Evolutionary conservation across 2,329 filamentous ascomycete species (phyloP).

Genomic region (Pestalotiopsis sp.): DNA sequence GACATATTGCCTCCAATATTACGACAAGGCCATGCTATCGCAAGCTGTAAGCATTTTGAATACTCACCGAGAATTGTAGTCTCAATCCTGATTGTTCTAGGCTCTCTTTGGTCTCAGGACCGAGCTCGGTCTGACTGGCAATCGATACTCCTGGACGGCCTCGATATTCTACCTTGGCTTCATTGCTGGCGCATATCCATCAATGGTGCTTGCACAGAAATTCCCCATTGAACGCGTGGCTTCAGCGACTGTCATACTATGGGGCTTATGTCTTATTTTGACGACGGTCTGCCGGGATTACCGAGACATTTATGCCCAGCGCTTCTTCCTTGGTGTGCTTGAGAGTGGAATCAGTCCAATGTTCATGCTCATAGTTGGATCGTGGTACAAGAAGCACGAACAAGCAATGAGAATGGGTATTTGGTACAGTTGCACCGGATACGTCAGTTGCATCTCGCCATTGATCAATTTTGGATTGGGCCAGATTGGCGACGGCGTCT

Average conservation of each 20-base stretch:
- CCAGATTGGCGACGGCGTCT: slow-evolving; percentile 40
- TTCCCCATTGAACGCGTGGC: slow-evolving; percentile 50
- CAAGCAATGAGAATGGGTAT: slow-evolving; percentile 41
- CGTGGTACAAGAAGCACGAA: slow-evolving; percentile 45
- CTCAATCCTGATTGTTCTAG: slow-evolving; percentile 19
- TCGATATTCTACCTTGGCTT: slow-evolving; percentile 53
- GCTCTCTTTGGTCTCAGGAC: slow-evolving; percentile 43
- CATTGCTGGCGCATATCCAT: slow-evolving; percentile 50
- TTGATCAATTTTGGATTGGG: slow-evolving; percentile 52
- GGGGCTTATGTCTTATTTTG: slow-evolving; percentile 40
- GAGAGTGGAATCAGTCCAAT: slow-evolving; percentile 60
- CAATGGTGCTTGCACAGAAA: slow-evolving; percentile 42
- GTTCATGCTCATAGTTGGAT: slow-evolving; percentile 55
- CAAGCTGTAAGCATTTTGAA: slow-evolving; percentile 45
- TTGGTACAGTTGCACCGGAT: slow-evolving; percentile 47
- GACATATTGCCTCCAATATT: slow-evolving; percentile 50
- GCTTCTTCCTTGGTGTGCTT: slow-evolving; percentile 59
- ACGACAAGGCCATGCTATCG: slow-evolving; percentile 56
- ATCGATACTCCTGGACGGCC: slow-evolving; percentile 46
- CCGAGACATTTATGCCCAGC: slow-evolving; percentile 42
- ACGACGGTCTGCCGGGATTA: slow-evolving; percentile 41
- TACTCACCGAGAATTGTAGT: not conserved
- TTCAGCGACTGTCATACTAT: slow-evolving; percentile 36
- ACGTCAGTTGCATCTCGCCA: slow-evolving; percentile 47
- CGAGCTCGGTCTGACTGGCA: slow-evolving; percentile 43